Base-by-base conservation (phyloP, 169 alveolate genomes). In the Blepharisma undulans region DNA sequence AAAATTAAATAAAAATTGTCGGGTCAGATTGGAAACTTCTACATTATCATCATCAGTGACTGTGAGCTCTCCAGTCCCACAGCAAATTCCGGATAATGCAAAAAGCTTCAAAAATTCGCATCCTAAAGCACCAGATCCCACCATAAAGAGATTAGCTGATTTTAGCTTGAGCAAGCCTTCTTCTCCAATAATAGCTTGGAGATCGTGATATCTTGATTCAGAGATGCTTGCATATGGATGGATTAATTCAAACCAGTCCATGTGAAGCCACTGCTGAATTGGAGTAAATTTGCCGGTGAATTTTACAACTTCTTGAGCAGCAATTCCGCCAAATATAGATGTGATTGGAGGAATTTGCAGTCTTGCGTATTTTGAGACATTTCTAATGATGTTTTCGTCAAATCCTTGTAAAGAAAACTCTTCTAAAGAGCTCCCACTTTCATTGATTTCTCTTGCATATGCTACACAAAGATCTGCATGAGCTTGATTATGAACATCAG, bases 61-160 rank as follows among this genome's bases (percentile, higher is more conserved):
- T 25, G 60, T 32, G 6, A 29, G 94, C 61, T 78, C 29, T 30
- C 86, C 86, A 30, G 88, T 91, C 10, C 97, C 96, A 91, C 98
- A 96, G 30, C 99, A 99, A 76, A 99, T 93, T 16, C 99, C 99
- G 97, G 99, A 95, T 27, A 99, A 95, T 5, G 99, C 99, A 95
- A 99, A 98, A 81, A 97, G 96, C 94, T 99, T 99, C 91, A 99
- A 96, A 82, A 97, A 98, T 93, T 99, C 99, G 91, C 99, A 99
- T 14, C 99, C 99, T 76, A 99, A 95, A 21, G 99, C 99, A 1
- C 99, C 99, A 61, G 99, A 98, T 22, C 99, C 99, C 18, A 98
- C 99, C 60, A 78, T 29, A 89, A 97, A 93, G 7, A 96, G 93
- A 84, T 97, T 97, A 92, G 96, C 80, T 29, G 95, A 94, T 27